Conservation (phyloP, 148 eudicot genomes). For the Rhododendron molle region DNA sequence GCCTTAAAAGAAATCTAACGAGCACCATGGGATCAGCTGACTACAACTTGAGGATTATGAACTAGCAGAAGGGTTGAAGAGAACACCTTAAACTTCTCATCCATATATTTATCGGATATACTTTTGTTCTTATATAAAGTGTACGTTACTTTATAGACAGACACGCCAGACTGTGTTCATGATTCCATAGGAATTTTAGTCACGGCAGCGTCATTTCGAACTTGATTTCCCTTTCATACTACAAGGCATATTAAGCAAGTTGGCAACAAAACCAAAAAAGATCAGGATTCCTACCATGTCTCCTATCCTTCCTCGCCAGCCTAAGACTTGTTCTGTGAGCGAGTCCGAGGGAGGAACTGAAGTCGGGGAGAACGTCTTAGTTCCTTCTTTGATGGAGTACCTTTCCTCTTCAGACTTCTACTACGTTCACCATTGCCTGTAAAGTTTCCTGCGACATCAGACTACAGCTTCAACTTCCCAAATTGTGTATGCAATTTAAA, state of each 20-base stretch:
- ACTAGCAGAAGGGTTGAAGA: background rate
- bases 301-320: conserved; percentile 6
- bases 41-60: background rate
- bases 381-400: conserved; percentile 4
- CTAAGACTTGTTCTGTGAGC: conserved; percentile 15
- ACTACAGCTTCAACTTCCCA: background rate
- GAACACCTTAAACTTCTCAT: background rate
- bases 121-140: background rate
- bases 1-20: too few species aligned
- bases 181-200: background rate
- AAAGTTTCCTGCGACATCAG: conserved; percentile 12
- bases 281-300: conserved; percentile 5
- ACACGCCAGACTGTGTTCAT: background rate
- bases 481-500: background rate
- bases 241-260: background rate
- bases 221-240: background rate
- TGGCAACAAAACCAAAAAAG: background rate
- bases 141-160: background rate
- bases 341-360: conserved; percentile 17
- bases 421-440: conserved; percentile 2
- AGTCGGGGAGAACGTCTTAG: conserved; percentile 20
- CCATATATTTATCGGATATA: background rate
- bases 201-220: background rate
- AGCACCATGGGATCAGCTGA: background rate
- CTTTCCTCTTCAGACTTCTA: conserved; percentile 12